phyloP scores from a whole-genome alignment of 2,329 filamentous ascomycete genomes.

The Ambrosiella xylebori region DNA sequence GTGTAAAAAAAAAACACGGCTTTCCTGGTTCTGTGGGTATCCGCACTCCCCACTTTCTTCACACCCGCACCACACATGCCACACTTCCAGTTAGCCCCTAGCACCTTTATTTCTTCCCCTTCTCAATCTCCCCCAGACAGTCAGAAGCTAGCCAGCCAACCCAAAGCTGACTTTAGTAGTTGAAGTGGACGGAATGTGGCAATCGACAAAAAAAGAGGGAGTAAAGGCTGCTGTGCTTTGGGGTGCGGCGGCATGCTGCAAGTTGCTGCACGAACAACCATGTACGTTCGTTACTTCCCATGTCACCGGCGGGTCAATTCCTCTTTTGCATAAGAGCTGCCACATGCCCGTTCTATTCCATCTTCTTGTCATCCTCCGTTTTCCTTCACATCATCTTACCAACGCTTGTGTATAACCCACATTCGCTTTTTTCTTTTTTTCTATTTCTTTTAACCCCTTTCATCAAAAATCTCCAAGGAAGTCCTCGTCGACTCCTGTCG shows the following conservation, averaged over 20 bases:
- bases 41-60: not conserved
- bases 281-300: not conserved
- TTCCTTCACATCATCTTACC: constrained; percentile 12
- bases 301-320: not conserved
- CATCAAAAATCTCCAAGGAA: constrained; percentile 31
- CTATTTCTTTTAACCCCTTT: constrained; percentile 27
- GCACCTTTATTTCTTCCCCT: no score
- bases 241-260: not conserved
- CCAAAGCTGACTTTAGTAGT: no score
- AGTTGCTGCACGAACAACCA: not conserved
- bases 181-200: not conserved
- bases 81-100: no score
- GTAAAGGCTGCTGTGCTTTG: not conserved
- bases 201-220: not conserved
- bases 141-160: no score
- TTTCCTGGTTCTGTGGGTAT: not conserved
- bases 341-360: constrained; percentile 13
- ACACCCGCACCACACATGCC: no score
- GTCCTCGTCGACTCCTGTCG: constrained; percentile 60
- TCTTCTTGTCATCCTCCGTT: constrained; percentile 15
- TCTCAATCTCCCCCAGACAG: no score
- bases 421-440: constrained; percentile 17
- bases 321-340: constrained; percentile 6
- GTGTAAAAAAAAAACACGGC: not conserved
- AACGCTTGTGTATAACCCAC: constrained; percentile 4